A percentile compares a stretch with the other conserved stretches of the same genome.
These are phyloP conservation scores for Athelia psychrophila DNA, from an alignment of 1,284 basidiomycete genomes.

Conservation along the genomic window DNA sequence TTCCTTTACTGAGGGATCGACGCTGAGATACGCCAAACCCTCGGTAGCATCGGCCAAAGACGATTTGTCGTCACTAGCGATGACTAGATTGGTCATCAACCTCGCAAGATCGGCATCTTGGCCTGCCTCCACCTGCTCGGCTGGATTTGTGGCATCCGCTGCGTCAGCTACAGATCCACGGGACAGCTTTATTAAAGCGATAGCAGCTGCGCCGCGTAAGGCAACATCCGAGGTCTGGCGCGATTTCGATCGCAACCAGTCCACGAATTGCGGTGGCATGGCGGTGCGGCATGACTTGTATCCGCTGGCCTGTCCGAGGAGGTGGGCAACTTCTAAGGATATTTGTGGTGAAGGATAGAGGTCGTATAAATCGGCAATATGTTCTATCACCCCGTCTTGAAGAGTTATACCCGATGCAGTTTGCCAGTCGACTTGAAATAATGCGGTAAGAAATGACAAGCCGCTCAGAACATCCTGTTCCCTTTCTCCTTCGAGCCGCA, in stretches of 20 bases:
- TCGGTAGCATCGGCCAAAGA: conserved; percentile 70
- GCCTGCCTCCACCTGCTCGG: conserved; percentile 22
- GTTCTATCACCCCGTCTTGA: conserved; percentile 58
- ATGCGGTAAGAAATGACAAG: conserved; percentile 61
- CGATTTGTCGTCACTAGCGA: conserved; percentile 32
- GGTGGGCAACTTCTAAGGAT: conserved; percentile 57
- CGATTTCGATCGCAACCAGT: conserved; percentile 63
- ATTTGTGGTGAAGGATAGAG: conserved; percentile 48
- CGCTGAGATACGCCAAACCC: conserved; percentile 79
- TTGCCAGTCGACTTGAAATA: conserved; percentile 75
- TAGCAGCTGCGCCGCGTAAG: conserved; percentile 62
- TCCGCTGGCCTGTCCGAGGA: conserved; percentile 71
- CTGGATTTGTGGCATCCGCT: conserved; percentile 27
- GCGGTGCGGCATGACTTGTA: conserved; percentile 68
- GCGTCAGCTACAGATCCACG: conserved; percentile 53
- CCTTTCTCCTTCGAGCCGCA: conserved; percentile 50
- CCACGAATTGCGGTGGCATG: conserved; percentile 48
- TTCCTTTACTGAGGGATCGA: conserved; percentile 66
- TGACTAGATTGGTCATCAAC: conserved; percentile 58
- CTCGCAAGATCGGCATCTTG: conserved; percentile 48
- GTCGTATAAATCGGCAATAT: conserved; percentile 63
- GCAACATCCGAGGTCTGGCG: conserved; percentile 42
- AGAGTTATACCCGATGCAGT: conserved; percentile 60
- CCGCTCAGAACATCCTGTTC: conserved; percentile 49
- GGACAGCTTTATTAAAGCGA: conserved; percentile 77